These are phyloP conservation scores for Torulaspora indica DNA, from an alignment of 805 yeast species.

Conservation along the genomic window DNA sequence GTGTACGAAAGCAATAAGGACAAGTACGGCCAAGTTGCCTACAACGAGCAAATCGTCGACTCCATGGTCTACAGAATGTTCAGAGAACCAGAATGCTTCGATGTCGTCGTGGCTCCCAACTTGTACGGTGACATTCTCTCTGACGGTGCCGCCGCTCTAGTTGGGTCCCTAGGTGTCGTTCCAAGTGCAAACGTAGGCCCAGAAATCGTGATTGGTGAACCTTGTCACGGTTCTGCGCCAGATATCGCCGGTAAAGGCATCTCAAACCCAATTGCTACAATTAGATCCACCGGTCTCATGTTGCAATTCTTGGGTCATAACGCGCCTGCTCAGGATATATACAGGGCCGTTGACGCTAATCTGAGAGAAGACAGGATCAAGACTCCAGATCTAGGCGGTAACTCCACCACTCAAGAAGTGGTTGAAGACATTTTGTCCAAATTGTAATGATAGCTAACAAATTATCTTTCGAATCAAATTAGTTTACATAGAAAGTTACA, in stretches of 20 bases:
- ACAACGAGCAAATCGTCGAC: conserved; percentile 96
- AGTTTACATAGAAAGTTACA: conserved; percentile 3
- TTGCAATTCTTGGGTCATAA: conserved; percentile 92
- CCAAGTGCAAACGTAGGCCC: conserved; percentile 99
- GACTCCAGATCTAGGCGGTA: conserved; percentile 96
- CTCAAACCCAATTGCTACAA: conserved; percentile 95
- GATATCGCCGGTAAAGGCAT: conserved; percentile 95
- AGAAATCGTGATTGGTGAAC: conserved; percentile 94
- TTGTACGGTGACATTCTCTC: conserved; percentile 94
- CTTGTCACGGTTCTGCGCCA: conserved; percentile 99
- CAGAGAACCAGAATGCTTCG: conserved; percentile 96
- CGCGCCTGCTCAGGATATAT: conserved; percentile 85
- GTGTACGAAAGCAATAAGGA: conserved; percentile 49
- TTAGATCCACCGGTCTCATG: conserved; percentile 95
- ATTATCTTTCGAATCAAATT: neutral
- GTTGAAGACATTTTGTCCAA: conserved; percentile 65
- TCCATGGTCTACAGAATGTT: conserved; percentile 99
- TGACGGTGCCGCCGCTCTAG: conserved; percentile 97
- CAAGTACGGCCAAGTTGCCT: conserved; percentile 54
- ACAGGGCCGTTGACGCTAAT: conserved; percentile 92
- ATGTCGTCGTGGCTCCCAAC: conserved; percentile 98
- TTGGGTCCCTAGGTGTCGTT: conserved; percentile 96
- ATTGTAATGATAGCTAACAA: conserved; percentile 11
- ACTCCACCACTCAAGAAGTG: conserved; percentile 80
- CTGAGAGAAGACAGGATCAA: conserved; percentile 65